A percentile compares a stretch with the other conserved stretches of the same genome.
Conservation (phyloP, 768 basidiomycete genomes). For the Rhizopogon vinicolor region DNA sequence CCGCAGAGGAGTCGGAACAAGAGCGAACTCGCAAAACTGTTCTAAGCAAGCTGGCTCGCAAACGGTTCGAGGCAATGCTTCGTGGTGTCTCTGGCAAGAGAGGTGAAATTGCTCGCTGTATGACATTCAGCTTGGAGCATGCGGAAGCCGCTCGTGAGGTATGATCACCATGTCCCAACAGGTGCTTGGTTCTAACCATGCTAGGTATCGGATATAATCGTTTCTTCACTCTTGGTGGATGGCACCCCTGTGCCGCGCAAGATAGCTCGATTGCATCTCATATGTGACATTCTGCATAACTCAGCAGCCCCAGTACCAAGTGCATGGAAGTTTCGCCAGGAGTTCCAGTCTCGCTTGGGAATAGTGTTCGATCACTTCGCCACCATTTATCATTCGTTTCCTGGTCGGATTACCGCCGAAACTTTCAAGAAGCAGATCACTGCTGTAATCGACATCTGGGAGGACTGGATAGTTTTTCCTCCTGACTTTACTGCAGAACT, state of each 20-base stretch:
- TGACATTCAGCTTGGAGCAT: constrained; percentile 96
- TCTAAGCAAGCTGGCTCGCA: constrained; percentile 75
- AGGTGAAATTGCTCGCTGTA: constrained; percentile 89
- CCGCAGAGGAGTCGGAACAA: constrained; percentile 89
- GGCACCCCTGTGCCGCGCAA: constrained; percentile 97
- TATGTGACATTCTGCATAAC: constrained; percentile 98
- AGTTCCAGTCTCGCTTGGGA: constrained; percentile 89
- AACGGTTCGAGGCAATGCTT: constrained; percentile 87
- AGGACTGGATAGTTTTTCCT: constrained; percentile 96
- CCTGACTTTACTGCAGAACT: constrained; percentile 79
- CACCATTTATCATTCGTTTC: constrained; percentile 92
- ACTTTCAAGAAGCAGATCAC: constrained; percentile 93
- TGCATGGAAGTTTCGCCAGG: constrained; percentile 96
- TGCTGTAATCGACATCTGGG: constrained; percentile 91
- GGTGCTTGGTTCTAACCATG: constrained; percentile 2
- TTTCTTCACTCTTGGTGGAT: constrained; percentile 83
- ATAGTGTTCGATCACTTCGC: constrained; percentile 94
- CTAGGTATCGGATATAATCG: constrained; percentile 87
- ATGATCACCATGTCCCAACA: constrained; percentile 7
- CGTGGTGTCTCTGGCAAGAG: constrained; percentile 80
- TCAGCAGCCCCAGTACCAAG: constrained; percentile 91
- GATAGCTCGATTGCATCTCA: constrained; percentile 89
- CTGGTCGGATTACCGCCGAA: constrained; percentile 93
- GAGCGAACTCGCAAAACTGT: constrained; percentile 74
- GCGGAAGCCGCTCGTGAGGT: constrained; percentile 96